Evolutionary conservation across 352 stramenopile genomes (phyloP).

Genomic region (Vaucheria bursata): DNA sequence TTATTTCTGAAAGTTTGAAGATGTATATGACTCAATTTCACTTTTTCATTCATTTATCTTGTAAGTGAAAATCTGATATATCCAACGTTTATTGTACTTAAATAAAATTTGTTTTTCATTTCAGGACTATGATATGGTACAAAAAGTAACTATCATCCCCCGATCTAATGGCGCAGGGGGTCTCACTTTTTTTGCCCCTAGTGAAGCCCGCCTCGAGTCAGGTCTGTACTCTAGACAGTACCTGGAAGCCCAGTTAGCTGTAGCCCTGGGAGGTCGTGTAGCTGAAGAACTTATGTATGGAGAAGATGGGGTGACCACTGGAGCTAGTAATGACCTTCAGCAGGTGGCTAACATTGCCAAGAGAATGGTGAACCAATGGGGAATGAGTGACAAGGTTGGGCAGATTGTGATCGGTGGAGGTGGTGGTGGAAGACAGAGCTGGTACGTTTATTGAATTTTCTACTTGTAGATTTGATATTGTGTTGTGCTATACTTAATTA

Average conservation of each 20-base stretch:
- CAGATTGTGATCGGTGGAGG: constrained; percentile 35
- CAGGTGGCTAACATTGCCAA: constrained; percentile 75
- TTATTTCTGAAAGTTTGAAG: too few relatives aligned
- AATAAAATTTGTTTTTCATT: background rate
- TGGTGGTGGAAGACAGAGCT: background rate
- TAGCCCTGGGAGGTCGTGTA: constrained; percentile 92
- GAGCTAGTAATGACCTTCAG: constrained; percentile 80
- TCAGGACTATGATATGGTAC: constrained; percentile 63
- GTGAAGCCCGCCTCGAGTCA: constrained; percentile 60
- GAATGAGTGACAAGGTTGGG: constrained; percentile 77
- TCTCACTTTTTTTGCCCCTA: constrained; percentile 65
- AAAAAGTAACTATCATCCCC: constrained; percentile 70
- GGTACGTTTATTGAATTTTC: too few relatives aligned
- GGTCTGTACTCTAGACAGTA: constrained; percentile 73
- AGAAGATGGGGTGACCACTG: constrained; percentile 86
- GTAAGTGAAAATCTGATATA: too few relatives aligned
- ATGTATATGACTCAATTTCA: too few relatives aligned
- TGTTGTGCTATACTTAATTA: too few relatives aligned
- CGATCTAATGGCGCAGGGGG: constrained; percentile 63
- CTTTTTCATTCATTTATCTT: too few relatives aligned
- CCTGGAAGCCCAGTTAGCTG: constrained; percentile 86
- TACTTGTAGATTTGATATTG: too few relatives aligned
- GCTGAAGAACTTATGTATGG: constrained; percentile 97
- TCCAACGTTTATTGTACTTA: too few relatives aligned
- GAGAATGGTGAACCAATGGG: constrained; percentile 94